phyloP scores from a whole-genome alignment of 192 early-diverging fungal genomes.

The Neocallimastix lanati region DNA sequence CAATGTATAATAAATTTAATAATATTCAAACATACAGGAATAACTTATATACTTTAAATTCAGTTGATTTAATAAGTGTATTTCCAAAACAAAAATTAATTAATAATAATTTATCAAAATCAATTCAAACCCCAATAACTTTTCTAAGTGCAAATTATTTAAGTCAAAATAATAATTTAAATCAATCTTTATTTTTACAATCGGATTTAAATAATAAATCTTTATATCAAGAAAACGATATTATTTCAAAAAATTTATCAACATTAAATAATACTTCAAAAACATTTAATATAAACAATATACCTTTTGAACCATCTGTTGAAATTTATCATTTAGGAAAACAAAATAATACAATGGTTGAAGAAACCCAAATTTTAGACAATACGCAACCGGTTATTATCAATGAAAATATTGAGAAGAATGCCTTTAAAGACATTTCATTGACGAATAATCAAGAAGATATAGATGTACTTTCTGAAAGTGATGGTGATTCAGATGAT shows the following conservation, averaged over 20 bases:
- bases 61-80: not conserved
- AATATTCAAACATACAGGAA: not conserved
- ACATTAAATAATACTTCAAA: not conserved
- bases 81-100: not conserved
- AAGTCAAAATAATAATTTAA: not conserved
- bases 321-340: not conserved
- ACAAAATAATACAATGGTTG: not conserved
- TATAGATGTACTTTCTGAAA: not conserved
- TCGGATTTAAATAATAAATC: not conserved
- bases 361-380: not conserved
- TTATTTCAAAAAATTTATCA: not conserved
- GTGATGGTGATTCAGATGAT: no score
- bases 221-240: not conserved
- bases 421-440: not conserved
- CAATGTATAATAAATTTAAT: not conserved
- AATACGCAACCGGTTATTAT: not conserved
- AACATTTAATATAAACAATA: not conserved
- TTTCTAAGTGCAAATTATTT: not conserved
- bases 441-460: not conserved
- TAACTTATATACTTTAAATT: not conserved
- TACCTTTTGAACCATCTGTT: not conserved
- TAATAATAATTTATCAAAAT: not conserved
- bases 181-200: no score
- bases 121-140: not conserved
- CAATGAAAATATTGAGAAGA: not conserved